phyloP scores from a whole-genome alignment of 2,329 filamentous ascomycete genomes.

The Penicillium polonicum region DNA sequence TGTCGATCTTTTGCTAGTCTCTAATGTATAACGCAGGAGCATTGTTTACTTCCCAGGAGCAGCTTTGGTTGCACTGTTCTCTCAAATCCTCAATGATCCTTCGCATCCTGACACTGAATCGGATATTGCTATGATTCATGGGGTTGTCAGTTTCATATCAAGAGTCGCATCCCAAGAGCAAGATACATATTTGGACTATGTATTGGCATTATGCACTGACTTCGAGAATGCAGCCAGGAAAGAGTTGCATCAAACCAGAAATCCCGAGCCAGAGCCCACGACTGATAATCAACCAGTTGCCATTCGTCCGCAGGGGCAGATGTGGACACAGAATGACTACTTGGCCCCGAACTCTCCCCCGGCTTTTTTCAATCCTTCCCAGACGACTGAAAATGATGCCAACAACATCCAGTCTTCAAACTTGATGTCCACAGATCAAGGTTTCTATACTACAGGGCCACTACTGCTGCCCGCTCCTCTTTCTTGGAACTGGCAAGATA shows the following conservation, averaged over 20 bases:
- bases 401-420: not conserved
- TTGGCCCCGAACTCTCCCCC: not conserved
- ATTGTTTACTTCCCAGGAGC: slow-evolving; percentile 4
- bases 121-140: not conserved
- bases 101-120: not conserved
- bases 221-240: not conserved
- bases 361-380: not conserved
- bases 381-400: not conserved
- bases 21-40: not conserved
- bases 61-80: slow-evolving; percentile 1
- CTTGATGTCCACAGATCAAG: not conserved
- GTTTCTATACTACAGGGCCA: not conserved
- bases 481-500: slow-evolving; percentile 1
- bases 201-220: not conserved
- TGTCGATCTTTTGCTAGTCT: not conserved
- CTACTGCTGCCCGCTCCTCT: not conserved
- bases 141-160: not conserved
- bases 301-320: not conserved
- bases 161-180: slow-evolving; percentile 7
- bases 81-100: not conserved
- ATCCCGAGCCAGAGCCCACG: not conserved
- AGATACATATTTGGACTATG: slow-evolving; percentile 6
- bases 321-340: not conserved
- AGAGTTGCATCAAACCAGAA: not conserved
- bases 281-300: not conserved